phyloP scores from a whole-genome alignment of 148 eudicot species.

The Rhododendron henanense region DNA sequence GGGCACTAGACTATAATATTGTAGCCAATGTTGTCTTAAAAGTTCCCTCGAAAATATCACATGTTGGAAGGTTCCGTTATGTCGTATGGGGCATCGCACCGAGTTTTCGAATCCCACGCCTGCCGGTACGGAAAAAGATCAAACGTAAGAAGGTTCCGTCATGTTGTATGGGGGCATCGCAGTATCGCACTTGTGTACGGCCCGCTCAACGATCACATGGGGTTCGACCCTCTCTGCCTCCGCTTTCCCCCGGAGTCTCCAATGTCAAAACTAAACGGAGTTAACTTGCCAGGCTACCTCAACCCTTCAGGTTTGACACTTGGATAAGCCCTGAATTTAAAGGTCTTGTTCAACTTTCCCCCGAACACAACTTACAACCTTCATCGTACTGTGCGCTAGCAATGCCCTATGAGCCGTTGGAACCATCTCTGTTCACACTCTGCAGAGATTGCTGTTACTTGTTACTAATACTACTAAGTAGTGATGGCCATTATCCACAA shows the following conservation, averaged over 20 bases:
- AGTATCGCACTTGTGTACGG: background rate
- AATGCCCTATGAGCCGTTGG: background rate
- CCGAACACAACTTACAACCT: no score
- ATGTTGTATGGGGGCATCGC: no score
- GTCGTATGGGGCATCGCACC: background rate
- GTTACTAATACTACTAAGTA: background rate
- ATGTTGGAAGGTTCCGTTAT: background rate
- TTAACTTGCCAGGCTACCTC: background rate
- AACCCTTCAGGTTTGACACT: no score
- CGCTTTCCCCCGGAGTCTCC: background rate
- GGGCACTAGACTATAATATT: background rate
- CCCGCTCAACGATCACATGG: background rate
- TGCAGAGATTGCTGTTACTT: background rate
- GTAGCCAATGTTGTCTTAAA: background rate
- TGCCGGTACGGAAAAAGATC: no score
- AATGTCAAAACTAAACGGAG: background rate
- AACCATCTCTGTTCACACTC: background rate
- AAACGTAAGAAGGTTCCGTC: no score
- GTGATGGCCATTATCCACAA: background rate
- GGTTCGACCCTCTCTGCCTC: background rate
- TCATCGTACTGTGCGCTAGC: background rate
- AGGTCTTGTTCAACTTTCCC: no score
- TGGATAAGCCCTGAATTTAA: no score
- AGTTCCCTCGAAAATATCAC: background rate
- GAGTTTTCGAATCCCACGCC: no score